Conservation (phyloP, 2,329 filamentous ascomycete genomes). For the Pseudogymnoascus sp. region DNA sequence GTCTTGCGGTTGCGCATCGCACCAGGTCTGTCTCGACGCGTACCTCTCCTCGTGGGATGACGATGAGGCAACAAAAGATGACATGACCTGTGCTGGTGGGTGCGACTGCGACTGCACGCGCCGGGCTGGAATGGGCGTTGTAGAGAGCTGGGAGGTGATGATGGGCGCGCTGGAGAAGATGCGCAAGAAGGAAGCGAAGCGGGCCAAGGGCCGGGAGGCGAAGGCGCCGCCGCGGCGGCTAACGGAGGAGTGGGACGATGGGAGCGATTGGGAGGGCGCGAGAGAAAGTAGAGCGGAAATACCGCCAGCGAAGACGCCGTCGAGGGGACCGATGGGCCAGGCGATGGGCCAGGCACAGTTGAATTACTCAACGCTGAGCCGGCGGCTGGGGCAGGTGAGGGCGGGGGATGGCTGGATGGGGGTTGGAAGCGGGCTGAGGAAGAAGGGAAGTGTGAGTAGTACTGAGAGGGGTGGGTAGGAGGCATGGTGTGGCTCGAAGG, state of each 20-base stretch:
- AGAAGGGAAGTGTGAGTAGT: slow-evolving; percentile 17
- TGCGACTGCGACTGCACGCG: slow-evolving; percentile 56
- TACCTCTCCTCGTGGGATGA: slow-evolving; percentile 33
- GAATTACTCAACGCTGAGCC: slow-evolving; percentile 23
- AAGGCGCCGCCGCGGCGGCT: slow-evolving; percentile 10
- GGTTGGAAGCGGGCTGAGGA: slow-evolving; percentile 24
- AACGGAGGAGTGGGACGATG: slow-evolving; percentile 19
- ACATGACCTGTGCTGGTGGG: slow-evolving; percentile 51
- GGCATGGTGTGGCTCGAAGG: not conserved
- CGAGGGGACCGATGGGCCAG: slow-evolving; percentile 19
- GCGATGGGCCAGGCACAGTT: slow-evolving; percentile 16
- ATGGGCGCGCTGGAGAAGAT: slow-evolving; percentile 31
- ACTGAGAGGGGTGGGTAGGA: not conserved
- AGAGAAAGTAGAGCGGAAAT: slow-evolving; percentile 15
- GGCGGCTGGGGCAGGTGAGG: slow-evolving; percentile 23
- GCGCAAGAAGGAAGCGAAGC: slow-evolving; percentile 13
- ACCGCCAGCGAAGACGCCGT: slow-evolving; percentile 13
- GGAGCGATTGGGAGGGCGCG: slow-evolving; percentile 22
- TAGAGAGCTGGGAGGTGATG: slow-evolving; percentile 54
- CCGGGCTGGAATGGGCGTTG: slow-evolving; percentile 47
- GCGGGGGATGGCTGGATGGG: slow-evolving; percentile 22
- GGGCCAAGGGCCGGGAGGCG: slow-evolving; percentile 11
- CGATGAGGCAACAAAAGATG: slow-evolving; percentile 28
- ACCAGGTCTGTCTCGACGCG: slow-evolving; percentile 50
- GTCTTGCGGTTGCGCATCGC: slow-evolving; percentile 53